Percentiles rank a stretch among this genome's conserved stretches.
Conservation (phyloP, 2,329 filamentous ascomycete genomes). For the Aspergillus tubingensis region DNA sequence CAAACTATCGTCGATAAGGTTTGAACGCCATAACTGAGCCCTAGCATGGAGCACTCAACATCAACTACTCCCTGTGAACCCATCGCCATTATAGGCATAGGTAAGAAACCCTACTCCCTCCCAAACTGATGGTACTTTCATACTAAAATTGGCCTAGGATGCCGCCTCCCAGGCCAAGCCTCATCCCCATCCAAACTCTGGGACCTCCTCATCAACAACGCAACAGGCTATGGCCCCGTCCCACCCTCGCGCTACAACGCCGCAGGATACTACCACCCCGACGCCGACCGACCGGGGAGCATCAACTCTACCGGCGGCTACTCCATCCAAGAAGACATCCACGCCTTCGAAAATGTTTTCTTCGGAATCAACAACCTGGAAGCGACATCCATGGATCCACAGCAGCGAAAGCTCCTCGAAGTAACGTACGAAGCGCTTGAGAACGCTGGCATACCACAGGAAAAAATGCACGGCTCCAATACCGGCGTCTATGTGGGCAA, state of each 20-base stretch:
- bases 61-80: background rate
- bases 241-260: constrained; percentile 1
- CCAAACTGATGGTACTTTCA: too few relatives aligned
- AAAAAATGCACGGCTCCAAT: background rate
- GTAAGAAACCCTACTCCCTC: background rate
- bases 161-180: constrained; percentile 5
- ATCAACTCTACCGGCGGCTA: background rate
- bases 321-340: constrained; percentile 9
- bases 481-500: constrained; percentile 21
- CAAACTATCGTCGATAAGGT: too few relatives aligned
- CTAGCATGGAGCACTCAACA: too few relatives aligned
- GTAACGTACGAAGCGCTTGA: constrained; percentile 14
- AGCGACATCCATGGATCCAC: constrained; percentile 21
- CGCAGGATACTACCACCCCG: constrained; percentile 4
- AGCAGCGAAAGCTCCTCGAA: constrained; percentile 16
- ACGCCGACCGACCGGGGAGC: background rate
- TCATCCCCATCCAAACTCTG: constrained; percentile 10
- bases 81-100: background rate
- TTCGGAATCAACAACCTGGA: constrained; percentile 14
- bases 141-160: background rate
- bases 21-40: too few relatives aligned
- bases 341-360: constrained; percentile 12
- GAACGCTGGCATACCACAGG: background rate
- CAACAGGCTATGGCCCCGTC: background rate
- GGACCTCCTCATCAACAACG: constrained; percentile 1